These are phyloP conservation scores for Gigaspora rosea DNA, from an alignment of 192 early-diverging fungal species.

Conservation along the genomic window DNA sequence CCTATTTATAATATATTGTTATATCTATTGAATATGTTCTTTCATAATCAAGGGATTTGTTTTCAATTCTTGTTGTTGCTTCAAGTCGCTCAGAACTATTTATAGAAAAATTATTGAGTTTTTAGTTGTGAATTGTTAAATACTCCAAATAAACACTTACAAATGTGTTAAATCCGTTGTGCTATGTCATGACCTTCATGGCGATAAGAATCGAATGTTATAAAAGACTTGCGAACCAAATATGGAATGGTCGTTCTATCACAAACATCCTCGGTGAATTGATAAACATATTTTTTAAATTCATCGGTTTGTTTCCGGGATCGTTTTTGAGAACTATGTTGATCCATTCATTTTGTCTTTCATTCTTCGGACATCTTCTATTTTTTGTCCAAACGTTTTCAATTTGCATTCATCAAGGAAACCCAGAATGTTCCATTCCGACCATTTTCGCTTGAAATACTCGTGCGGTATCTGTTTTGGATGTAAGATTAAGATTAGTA, in stretches of 20 bases:
- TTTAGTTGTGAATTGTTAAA: neutral
- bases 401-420: too few species aligned
- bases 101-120: neutral
- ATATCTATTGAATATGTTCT: conserved; percentile 6
- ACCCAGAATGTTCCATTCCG: too few species aligned
- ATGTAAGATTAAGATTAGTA: neutral
- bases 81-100: conserved; percentile 7
- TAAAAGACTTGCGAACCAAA: conserved; percentile 22
- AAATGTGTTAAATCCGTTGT: conserved; percentile 22
- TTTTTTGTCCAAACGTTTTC: too few species aligned
- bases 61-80: conserved; percentile 12
- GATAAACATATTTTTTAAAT: conserved; percentile 16
- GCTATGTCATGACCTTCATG: conserved; percentile 18
- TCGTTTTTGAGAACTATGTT: conserved; percentile 1
- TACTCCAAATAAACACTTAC: conserved; percentile 10
- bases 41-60: neutral
- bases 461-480: too few species aligned
- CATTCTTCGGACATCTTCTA: neutral
- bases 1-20: conserved; percentile 19
- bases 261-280: conserved; percentile 7
- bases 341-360: conserved; percentile 5
- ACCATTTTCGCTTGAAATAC: too few species aligned
- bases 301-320: conserved; percentile 14
- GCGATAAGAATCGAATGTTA: neutral
- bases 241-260: conserved; percentile 7